phyloP scores from a whole-genome alignment of 768 basidiomycete species.

The Pleurotus sapidus region DNA sequence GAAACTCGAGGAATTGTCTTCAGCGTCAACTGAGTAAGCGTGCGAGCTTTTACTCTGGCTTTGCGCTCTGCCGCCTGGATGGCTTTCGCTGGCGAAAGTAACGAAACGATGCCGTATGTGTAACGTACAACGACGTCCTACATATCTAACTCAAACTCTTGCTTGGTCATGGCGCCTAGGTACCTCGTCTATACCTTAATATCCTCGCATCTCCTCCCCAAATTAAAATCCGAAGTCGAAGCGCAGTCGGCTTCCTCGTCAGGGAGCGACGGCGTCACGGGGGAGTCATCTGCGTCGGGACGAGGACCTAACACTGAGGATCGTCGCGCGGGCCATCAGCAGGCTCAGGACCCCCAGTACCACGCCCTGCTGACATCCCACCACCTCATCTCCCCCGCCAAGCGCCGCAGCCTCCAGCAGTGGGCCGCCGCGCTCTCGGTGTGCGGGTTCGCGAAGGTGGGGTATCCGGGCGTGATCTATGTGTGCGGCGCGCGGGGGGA shows the following conservation, averaged over 20 bases:
- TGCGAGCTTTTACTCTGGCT: background rate
- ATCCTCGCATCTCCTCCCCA: slow-evolving; percentile 53
- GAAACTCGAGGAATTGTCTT: slow-evolving; percentile 30
- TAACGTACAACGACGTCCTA: no score
- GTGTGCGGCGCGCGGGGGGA: slow-evolving; percentile 51
- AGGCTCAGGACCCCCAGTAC: slow-evolving; percentile 21
- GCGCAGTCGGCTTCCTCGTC: background rate
- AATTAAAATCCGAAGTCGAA: slow-evolving; percentile 40
- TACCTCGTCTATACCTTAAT: slow-evolving; percentile 62
- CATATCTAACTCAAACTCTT: background rate
- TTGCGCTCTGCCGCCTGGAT: background rate
- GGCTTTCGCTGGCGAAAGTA: no score
- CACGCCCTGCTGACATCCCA: slow-evolving; percentile 75
- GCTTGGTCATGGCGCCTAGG: slow-evolving; percentile 27
- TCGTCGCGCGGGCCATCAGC: background rate
- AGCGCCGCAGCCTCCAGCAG: slow-evolving; percentile 53
- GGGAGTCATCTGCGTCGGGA: no score
- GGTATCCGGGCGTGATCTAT: slow-evolving; percentile 76
- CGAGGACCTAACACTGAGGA: background rate
- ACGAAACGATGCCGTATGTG: no score
- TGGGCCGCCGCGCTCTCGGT: slow-evolving; percentile 56
- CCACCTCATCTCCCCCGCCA: slow-evolving; percentile 63
- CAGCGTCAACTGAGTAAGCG: slow-evolving; percentile 28
- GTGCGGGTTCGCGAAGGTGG: slow-evolving; percentile 69
- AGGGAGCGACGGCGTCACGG: no score